Base-by-base conservation (phyloP, 1,284 basidiomycete species). In the Leccinum subrobustum region DNA sequence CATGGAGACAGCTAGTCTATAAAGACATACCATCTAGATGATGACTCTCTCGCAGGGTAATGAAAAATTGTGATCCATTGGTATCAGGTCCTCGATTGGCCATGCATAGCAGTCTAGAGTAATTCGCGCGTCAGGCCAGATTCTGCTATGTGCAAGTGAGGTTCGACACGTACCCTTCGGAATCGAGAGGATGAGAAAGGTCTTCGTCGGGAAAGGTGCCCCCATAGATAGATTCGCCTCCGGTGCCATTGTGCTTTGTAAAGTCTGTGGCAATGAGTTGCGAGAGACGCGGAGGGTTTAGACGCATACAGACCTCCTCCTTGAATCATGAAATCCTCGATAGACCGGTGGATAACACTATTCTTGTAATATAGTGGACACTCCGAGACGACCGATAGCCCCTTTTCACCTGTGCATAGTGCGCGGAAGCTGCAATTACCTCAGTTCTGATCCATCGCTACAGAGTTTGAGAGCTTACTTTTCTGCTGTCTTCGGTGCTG, bases 321-420 rank as follows among this genome's bases (percentile, higher is more conserved):
- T 76, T 92, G 91, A 57, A 95, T 86, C 95, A 96, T 96, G 75
- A 96, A 96, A 63, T 87, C 82, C 23, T 85, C 81, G 62, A 96
- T 95, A 31, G 89, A 87, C 27, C 93, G 83, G 70, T 95, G 93
- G 16, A 95, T 80, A 52, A 87, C 85, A 60, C 83, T 85, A 68
- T 86, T 86, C 75, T 92, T 93, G 83, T 95, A 97, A 75, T 89
- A 89, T 3, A 96, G 81, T 3, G 89, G 87, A 12, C 83, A 76
- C 52, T 88, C 83, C 0, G 87, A 83, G 33, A 81, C 72, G 2
- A 78, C 75, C 0, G 88, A 91, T 1, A 87, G 70, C 14, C 93
- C 93, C 70, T 87, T 89, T 72, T 95, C 91, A 12, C 94, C 95
- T 0, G 93, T 96, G 73, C 92, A 95, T 60, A 97, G 79, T 9